phyloP scores from a whole-genome alignment of 139 green algal species.

The Chlamydomonas sp. region DNA sequence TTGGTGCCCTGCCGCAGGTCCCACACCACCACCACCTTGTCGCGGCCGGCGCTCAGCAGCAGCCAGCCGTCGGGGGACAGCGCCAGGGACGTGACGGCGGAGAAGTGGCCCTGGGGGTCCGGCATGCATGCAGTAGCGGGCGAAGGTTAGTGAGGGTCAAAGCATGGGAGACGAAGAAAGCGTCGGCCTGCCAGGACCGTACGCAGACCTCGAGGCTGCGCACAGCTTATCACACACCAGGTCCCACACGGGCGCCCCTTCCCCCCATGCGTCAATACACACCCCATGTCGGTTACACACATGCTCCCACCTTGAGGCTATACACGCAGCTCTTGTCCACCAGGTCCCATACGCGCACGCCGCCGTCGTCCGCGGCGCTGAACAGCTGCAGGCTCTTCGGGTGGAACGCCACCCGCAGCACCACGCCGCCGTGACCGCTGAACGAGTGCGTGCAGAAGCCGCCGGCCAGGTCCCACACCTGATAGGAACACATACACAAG shows the following conservation, averaged over 20 bases:
- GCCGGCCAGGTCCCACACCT: constrained; percentile 76
- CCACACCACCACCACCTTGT: constrained; percentile 86
- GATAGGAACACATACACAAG: background rate
- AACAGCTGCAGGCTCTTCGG: constrained; percentile 84
- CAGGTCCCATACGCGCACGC: constrained; percentile 87
- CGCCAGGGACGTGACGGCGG: constrained; percentile 81
- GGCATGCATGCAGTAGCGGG: too few species aligned
- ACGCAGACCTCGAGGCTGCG: background rate
- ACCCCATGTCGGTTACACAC: background rate
- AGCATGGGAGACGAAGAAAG: background rate
- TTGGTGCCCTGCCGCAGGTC: constrained; percentile 71
- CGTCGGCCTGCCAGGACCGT: background rate
- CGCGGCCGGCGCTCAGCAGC: constrained; percentile 60
- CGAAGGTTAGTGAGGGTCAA: background rate
- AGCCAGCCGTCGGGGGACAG: constrained; percentile 79
- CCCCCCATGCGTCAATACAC: too few species aligned
- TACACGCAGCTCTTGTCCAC: constrained; percentile 72
- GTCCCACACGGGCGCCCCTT: too few species aligned
- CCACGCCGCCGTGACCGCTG: constrained; percentile 72
- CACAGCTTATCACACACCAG: too few species aligned
- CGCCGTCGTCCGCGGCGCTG: constrained; percentile 75
- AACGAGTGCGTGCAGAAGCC: constrained; percentile 95
- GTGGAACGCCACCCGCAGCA: constrained; percentile 86
- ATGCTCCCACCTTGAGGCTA: constrained; percentile 47
- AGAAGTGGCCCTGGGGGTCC: constrained; percentile 78